Conservation (phyloP, 2,329 filamentous ascomycete genomes). For the Podosphaera fusca region DNA sequence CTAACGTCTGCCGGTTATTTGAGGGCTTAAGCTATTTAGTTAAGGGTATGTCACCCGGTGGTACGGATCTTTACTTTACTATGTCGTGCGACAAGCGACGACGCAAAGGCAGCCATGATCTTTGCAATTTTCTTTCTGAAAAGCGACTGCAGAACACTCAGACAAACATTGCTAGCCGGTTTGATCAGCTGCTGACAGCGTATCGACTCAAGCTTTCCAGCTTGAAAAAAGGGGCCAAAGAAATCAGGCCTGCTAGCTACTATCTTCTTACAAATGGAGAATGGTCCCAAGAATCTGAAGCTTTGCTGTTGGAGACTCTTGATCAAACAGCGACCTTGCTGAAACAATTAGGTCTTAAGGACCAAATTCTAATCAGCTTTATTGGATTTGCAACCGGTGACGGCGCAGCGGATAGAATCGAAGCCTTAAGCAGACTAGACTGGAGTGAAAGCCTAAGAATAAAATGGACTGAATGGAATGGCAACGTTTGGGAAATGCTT, state of each 20-base stretch:
- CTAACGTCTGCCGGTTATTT: constrained; percentile 10
- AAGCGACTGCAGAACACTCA: constrained; percentile 4
- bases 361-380: neutral
- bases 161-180: constrained; percentile 7
- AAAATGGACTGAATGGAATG: neutral
- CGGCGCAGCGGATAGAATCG: neutral
- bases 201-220: constrained; percentile 5
- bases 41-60: constrained; percentile 10
- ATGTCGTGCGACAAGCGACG: constrained; percentile 9
- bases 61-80: constrained; percentile 13
- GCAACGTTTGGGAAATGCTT: neutral
- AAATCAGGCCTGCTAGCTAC: constrained; percentile 8
- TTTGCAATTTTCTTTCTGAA: constrained; percentile 4
- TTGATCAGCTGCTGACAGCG: constrained; percentile 7
- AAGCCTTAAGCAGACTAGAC: neutral
- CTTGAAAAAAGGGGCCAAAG: constrained; percentile 3
- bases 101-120: constrained; percentile 8
- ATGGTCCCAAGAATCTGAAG: constrained; percentile 15
- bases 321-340: neutral
- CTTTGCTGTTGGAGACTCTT: neutral
- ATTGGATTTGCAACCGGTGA: neutral
- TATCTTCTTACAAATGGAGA: constrained; percentile 10
- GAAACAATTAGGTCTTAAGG: neutral
- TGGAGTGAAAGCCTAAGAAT: neutral
- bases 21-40: constrained; percentile 13